Evolutionary conservation across 495 filamentous ascomycete genomes (phyloP).

Genomic region (Neurospora tetrasperma): DNA sequence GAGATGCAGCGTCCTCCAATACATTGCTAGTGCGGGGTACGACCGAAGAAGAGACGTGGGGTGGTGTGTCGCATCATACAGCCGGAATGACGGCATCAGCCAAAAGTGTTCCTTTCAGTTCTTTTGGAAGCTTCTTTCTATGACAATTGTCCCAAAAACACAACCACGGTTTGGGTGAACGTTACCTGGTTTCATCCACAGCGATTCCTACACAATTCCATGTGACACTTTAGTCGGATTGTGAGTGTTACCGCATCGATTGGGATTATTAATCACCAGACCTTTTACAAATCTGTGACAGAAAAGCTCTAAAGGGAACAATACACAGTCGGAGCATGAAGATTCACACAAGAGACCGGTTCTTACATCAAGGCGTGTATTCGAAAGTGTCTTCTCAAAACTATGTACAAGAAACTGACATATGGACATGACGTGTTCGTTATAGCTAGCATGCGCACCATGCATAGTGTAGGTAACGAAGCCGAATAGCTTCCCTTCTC

Average conservation of each 20-base stretch:
- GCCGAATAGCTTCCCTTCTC: background rate
- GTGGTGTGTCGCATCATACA: background rate
- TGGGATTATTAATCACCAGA: background rate
- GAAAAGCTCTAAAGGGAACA: background rate
- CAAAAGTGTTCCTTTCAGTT: background rate
- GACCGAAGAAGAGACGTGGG: background rate
- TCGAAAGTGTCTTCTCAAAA: background rate
- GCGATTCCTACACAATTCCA: background rate
- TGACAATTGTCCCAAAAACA: background rate
- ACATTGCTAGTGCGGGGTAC: background rate
- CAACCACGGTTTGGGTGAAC: background rate
- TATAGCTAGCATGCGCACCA: background rate
- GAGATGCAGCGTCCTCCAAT: background rate
- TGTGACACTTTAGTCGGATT: background rate
- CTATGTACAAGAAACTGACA: background rate
- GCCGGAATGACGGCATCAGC: background rate
- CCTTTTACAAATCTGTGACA: background rate
- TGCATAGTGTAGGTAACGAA: background rate
- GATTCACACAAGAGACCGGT: background rate
- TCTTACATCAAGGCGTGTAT: background rate
- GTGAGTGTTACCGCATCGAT: background rate
- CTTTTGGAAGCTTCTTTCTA: background rate
- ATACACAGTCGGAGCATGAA: background rate
- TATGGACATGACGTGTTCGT: background rate
- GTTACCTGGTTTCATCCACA: background rate